Evolutionary conservation across 495 filamentous ascomycete genomes (phyloP).

Genomic region (Lasiosphaeria miniovina): DNA sequence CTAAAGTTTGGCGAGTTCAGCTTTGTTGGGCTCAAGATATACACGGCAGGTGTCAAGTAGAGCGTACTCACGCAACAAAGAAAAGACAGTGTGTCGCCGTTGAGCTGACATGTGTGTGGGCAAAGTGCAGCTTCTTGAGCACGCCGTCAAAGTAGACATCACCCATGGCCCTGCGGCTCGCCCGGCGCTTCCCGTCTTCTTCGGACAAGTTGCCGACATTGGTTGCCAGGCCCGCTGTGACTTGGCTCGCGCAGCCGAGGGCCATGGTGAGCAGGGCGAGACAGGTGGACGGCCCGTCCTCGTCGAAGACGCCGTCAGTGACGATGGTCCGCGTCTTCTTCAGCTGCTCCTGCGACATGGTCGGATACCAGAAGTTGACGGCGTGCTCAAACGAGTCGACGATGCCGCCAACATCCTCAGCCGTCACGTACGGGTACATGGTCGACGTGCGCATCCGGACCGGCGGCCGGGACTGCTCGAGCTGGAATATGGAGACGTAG

Average conservation of each 20-base stretch:
- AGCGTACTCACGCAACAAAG: constrained; percentile 28
- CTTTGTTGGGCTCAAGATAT: neutral
- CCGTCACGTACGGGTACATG: constrained; percentile 34
- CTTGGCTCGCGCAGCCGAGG: constrained; percentile 31
- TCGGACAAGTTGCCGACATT: constrained; percentile 2
- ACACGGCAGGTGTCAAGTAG: neutral
- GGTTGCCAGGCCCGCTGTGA: constrained; percentile 15
- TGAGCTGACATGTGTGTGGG: constrained; percentile 32
- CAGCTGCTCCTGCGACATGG: constrained; percentile 24
- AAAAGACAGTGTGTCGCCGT: constrained; percentile 35
- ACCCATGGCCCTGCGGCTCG: constrained; percentile 23
- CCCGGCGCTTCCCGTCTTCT: constrained; percentile 14
- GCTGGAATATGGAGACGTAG: constrained; percentile 33
- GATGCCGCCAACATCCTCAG: constrained; percentile 37
- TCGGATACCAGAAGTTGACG: constrained; percentile 42
- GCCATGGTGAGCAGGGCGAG: constrained; percentile 33
- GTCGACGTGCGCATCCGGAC: constrained; percentile 15
- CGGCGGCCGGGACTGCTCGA: constrained; percentile 26
- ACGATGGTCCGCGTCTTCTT: constrained; percentile 16
- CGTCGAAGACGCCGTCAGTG: constrained; percentile 17
- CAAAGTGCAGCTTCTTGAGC: constrained; percentile 30
- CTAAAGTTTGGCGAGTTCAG: constrained; percentile 11
- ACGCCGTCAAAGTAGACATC: constrained; percentile 33
- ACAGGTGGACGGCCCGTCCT: constrained; percentile 23
- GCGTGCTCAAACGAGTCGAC: constrained; percentile 30